phyloP scores from a whole-genome alignment of 805 yeast species.

The Barnettozyma californica region DNA sequence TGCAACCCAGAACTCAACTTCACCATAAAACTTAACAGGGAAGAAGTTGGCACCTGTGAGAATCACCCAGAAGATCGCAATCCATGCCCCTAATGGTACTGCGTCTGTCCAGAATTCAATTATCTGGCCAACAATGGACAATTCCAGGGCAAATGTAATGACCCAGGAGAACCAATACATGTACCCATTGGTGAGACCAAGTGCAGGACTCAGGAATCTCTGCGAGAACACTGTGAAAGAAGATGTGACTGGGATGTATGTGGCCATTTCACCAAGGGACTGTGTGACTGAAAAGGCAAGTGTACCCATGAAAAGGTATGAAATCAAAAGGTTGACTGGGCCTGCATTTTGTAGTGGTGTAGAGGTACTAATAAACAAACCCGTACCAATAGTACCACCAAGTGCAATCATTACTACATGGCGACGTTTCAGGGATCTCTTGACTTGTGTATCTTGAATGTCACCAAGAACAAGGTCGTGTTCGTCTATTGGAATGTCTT shows the following conservation, averaged over 20 bases:
- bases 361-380: conserved; percentile 6
- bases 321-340: conserved; percentile 7
- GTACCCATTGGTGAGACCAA: conserved; percentile 8
- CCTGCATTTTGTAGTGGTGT: conserved; percentile 7
- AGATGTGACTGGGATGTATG: conserved; percentile 9
- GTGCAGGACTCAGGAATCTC: conserved; percentile 7
- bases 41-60: conserved; percentile 5
- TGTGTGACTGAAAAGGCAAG: conserved; percentile 8
- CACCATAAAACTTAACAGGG: conserved; percentile 10
- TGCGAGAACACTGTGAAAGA: conserved; percentile 9
- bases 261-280: conserved; percentile 10
- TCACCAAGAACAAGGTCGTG: conserved; percentile 5
- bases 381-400: conserved; percentile 11
- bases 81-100: conserved; percentile 7
- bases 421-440: conserved; percentile 9
- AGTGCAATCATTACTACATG: conserved; percentile 10
- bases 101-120: conserved; percentile 8
- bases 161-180: conserved; percentile 11
- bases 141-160: conserved; percentile 8
- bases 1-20: conserved; percentile 9
- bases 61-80: conserved; percentile 7
- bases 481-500: conserved; percentile 1
- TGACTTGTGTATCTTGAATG: conserved; percentile 4
- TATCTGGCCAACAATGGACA: conserved; percentile 8
- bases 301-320: conserved; percentile 7